Evolutionary conservation across 2,329 filamentous ascomycete species (phyloP), one percentile per base, ranked within the genome.

Genomic region (Lizonia empirigonia): DNA sequence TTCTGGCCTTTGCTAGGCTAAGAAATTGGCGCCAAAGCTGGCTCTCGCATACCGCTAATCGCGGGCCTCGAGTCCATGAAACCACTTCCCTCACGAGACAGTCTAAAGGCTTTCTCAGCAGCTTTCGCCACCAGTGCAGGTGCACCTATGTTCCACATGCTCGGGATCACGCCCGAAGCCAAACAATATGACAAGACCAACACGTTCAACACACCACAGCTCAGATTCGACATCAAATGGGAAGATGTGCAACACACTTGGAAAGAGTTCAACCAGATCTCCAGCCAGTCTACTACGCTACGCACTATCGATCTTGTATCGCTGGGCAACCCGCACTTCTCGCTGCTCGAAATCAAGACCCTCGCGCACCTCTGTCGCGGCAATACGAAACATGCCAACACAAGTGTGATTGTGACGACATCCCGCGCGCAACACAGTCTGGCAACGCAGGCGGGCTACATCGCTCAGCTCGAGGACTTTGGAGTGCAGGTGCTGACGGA

Each of bases 251-350:
- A 41, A 3, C 2, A 8, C 22, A 19, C 19, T 18, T 53, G 37
- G 41, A 36, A 7, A 10, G 22, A 13, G 2, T 37, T 44, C 29
- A 50, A 36, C 22, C 18, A 32, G 2, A 24, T 9, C 9, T 18
- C 22, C 3, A 50, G 33, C 22, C 18, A 32, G 2, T 20, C 9
- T 6, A n/a, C 22, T 2, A 34, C 49, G 15, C 9, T 41, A 49
- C 18, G 49, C 41, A 36, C 58, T 0, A 64, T 79, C 1, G 68
- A 70, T 12, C 55, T 80, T 0, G 39, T 78, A 0, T 79, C 76
- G 1, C 62, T 80, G 0, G 77, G 77, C 1, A 79, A 78, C 33
- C 77, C 77, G 1, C 77, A 79, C 44, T 78, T 78, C 47, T 74
- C 76, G 0, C 47, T 72, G 0, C 58, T 62, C 4, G 76, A 80